Base-by-base conservation (phyloP, 805 yeast genomes). In the Starmerella apis region DNA sequence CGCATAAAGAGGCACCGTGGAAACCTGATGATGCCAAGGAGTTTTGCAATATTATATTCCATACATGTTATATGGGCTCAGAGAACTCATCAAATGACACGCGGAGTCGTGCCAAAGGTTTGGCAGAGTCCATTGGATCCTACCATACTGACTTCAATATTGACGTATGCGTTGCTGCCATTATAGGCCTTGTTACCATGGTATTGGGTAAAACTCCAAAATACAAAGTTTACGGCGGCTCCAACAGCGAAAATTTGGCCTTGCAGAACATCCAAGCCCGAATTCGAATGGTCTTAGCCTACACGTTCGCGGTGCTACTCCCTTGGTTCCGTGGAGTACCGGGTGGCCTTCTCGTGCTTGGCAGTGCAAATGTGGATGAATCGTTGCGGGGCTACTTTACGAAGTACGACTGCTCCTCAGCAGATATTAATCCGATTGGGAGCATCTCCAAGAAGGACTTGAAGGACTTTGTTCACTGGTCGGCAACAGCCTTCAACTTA, bases 371-470 rank as follows among this genome's bases (percentile, higher is more conserved):
- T 63, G 98, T 92, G 13, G 99, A 92, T 67, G 99, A 92, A 65
- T 87, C 95, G 60, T 70, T 92, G 52, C 73, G 99, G 53, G 99
- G 99, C 0, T 92, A 92, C 62, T 71, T 92, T 62, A 92, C 99
- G 9, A 92, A 92, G 64, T 92, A 92, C 66, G 99, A 92, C 66
- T 87, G 96, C 66, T 88, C 97, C 3, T 81, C 94, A 16, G 98
- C 98, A 1, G 99, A 92, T 68, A 78, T 92, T 53, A 92, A 92
- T 63, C 99, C 99, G 24, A 94, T 92, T 58, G 99, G 99, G n/a
- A 95, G 96, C 31, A 86, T 92, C 38, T 90, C 98, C 14, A 92
- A 92, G 64, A 86, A 87, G 0, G 99, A 94, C 63, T 71, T 92
- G 63, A 87, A 86, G 63, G 72, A 76, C 47, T 92, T 94, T 61